Evolutionary conservation across 768 basidiomycete species (phyloP), one percentile per base, ranked within the genome.

Genomic region (Psilocybe cyanescens): DNA sequence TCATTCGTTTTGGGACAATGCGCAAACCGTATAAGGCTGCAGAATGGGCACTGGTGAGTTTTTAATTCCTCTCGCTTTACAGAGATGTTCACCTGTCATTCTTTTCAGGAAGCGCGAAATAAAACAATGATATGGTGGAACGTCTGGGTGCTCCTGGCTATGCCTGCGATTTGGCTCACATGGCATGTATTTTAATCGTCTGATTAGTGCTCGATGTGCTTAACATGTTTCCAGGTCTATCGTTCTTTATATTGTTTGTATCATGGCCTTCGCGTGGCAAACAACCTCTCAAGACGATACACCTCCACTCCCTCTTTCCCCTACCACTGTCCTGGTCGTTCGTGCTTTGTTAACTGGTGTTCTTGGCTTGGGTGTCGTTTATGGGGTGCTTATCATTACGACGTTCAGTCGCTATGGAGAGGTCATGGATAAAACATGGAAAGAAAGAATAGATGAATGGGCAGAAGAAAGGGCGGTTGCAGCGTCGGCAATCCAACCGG

Each of bases 81-180:
- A 24, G 37, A 14, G 17, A 49, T 1, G 17, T 11, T 29, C 11
- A 35, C 51, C n/a, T 19, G 6, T 54, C 19, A 1, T 6, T 17
- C 53, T 24, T 35, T 4, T 41, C 24, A 88, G 85, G 87, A 88
- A 66, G 82, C 86, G 1, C 80, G 81, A 58, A 72, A 69, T 4
- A 65, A 61, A 41, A 61, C 71, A 0, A 44, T 61, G 6, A 66
- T 73, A 33, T 74, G 68, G 63, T 77, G 87, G 87, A 89, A 89
- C 58, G 82, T 88, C 14, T 87, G 87, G 86, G 81, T 87, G 1
- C 62, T 88, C 16, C 74, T 88, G n/a, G 83, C 86, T 0, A 80
- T 85, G 75, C 87, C 87, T 1, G 82, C 79, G 0, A 66, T 86
- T n/a, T 88, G 86, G 85, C 80, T 87, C 47, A 78, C 84, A 3